phyloP scores from a whole-genome alignment of 2,329 filamentous ascomycete genomes.

The Podosphaera xanthii region DNA sequence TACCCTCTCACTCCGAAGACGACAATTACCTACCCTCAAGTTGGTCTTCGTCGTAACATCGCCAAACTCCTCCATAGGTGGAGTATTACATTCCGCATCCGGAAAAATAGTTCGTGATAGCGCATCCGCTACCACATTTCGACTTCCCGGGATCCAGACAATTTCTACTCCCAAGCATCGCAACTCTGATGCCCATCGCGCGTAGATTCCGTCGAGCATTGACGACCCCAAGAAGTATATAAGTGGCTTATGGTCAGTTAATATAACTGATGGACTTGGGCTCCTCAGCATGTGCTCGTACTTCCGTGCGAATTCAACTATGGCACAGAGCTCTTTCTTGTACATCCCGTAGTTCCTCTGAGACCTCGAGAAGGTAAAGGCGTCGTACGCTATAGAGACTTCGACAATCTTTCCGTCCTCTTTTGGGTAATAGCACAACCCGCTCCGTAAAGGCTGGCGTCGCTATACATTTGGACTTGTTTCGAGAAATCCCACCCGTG shows the following conservation, averaged over 20 bases:
- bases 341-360: conserved; percentile 1
- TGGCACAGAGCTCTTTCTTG: not conserved
- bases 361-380: too few species aligned
- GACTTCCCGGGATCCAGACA: not conserved
- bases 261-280: too few species aligned
- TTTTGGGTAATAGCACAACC: conserved; percentile 1
- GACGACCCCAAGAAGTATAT: too few species aligned
- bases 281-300: not conserved
- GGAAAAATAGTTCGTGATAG: not conserved
- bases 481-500: not conserved
- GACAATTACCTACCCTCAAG: too few species aligned
- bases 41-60: too few species aligned
- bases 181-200: too few species aligned
- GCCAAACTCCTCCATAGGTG: not conserved
- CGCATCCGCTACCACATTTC: not conserved
- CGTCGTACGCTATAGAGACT: too few species aligned
- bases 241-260: too few species aligned
- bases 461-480: not conserved
- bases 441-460: conserved; percentile 2
- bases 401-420: too few species aligned
- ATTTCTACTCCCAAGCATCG: not conserved
- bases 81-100: not conserved
- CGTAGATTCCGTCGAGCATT: too few species aligned
- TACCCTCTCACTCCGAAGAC: too few species aligned
- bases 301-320: conserved; percentile 2